Evolutionary conservation across 2,329 filamentous ascomycete species (phyloP).

Genomic region (Aspergillus ustus): DNA sequence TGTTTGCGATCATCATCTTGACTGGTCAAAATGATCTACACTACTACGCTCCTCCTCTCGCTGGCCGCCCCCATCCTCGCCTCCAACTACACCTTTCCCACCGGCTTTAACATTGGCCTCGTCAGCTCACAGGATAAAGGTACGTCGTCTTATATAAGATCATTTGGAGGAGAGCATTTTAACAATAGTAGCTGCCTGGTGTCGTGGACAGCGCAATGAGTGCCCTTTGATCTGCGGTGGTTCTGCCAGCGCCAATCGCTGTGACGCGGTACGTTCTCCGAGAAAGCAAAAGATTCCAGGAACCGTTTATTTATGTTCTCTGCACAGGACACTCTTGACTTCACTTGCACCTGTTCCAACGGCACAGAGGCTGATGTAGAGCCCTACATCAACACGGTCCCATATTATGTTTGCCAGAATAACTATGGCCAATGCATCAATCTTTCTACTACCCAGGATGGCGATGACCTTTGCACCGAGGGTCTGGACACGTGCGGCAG

Average conservation of each 20-base stretch:
- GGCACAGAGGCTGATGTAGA: conserved; percentile 59
- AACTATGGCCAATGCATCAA: conserved; percentile 57
- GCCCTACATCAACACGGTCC: conserved; percentile 62
- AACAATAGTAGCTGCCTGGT: conserved; percentile 57
- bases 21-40: conserved; percentile 12
- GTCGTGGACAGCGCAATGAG: conserved; percentile 61
- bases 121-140: conserved; percentile 10
- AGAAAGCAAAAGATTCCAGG: neutral
- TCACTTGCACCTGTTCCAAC: conserved; percentile 62
- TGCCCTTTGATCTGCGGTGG: conserved; percentile 65
- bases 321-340: conserved; percentile 55
- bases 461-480: conserved; percentile 53
- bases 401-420: conserved; percentile 63
- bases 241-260: conserved; percentile 56
- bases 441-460: conserved; percentile 46
- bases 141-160: conserved; percentile 4
- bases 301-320: conserved; percentile 1
- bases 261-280: conserved; percentile 57
- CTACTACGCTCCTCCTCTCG: conserved; percentile 13
- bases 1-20: conserved; percentile 5
- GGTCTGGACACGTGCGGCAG: conserved; percentile 56
- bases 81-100: conserved; percentile 19
- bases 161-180: neutral
- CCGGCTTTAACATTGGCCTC: conserved; percentile 15
- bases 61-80: conserved; percentile 15